These are phyloP conservation scores for Leccinum subgranulosum DNA, from an alignment of 768 basidiomycete genomes.

Conservation along the genomic window DNA sequence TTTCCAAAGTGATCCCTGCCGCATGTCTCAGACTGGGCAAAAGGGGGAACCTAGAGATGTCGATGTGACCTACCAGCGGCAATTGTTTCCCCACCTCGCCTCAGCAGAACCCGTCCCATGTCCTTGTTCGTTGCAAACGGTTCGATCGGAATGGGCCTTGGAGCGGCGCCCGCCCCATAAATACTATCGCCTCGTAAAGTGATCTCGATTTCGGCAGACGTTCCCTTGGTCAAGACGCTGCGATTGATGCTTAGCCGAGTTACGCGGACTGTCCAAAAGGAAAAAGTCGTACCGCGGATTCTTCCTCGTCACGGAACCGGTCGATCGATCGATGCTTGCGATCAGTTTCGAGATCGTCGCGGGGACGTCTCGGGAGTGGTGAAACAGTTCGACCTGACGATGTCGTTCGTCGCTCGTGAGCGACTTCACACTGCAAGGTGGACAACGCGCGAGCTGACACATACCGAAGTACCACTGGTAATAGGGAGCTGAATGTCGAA, in stretches of 20 bases:
- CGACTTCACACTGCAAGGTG: not conserved
- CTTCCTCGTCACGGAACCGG: conserved; percentile 67
- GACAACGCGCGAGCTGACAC: conserved; percentile 11
- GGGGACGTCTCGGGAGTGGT: conserved; percentile 90
- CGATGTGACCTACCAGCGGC: conserved; percentile 63
- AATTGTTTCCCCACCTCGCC: conserved; percentile 91
- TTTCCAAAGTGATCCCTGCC: conserved; percentile 45
- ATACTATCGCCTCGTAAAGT: conserved; percentile 58
- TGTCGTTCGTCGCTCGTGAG: not conserved
- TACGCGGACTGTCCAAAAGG: not conserved
- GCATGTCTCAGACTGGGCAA: conserved; percentile 1
- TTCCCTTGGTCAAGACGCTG: conserved; percentile 83
- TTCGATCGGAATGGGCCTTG: conserved; percentile 78
- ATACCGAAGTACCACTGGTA: conserved; percentile 79
- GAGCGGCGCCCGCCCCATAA: conserved; percentile 42
- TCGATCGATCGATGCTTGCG: conserved; percentile 74
- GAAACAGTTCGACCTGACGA: conserved; percentile 83
- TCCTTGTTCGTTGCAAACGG: conserved; percentile 87
- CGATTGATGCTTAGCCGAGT: conserved; percentile 1
- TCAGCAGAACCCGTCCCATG: conserved; percentile 89
- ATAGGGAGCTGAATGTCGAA: conserved; percentile 93
- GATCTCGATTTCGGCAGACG: conserved; percentile 84
- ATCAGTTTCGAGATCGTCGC: conserved; percentile 81
- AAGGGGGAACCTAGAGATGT: not conserved
- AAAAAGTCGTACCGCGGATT: conserved; percentile 65